Conservation (phyloP, 2,329 filamentous ascomycete genomes). For the Diaporthe longicolla region DNA sequence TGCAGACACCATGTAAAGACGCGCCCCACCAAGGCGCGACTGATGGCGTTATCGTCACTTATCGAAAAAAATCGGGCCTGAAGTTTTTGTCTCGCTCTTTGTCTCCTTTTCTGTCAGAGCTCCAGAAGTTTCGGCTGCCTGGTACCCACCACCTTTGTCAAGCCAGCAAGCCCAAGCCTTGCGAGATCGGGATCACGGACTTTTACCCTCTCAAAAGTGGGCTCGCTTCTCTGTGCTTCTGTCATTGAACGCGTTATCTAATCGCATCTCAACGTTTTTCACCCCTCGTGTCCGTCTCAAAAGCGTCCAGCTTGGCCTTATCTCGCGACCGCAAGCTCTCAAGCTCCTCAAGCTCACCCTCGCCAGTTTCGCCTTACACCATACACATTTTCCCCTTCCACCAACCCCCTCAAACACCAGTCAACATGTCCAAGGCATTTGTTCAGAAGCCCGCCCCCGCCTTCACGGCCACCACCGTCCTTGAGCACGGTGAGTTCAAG, state of each 20-base stretch:
- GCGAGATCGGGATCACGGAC: slow-evolving; percentile 31
- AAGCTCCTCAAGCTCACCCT: not conserved
- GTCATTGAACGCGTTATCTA: slow-evolving; percentile 33
- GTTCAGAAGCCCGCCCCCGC: slow-evolving; percentile 64
- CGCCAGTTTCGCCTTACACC: slow-evolving; percentile 1
- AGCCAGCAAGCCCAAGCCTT: not conserved
- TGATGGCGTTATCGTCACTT: slow-evolving; percentile 33
- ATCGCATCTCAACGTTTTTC: slow-evolving; percentile 37
- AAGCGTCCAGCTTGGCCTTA: slow-evolving; percentile 28
- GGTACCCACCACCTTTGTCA: slow-evolving; percentile 22
- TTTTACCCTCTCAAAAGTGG: slow-evolving; percentile 28
- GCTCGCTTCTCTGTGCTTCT: slow-evolving; percentile 34
- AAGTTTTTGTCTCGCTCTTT: slow-evolving; percentile 24
- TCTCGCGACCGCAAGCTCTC: slow-evolving; percentile 18
- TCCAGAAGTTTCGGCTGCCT: slow-evolving; percentile 23
- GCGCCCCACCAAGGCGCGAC: slow-evolving; percentile 27
- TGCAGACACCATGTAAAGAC: not conserved
- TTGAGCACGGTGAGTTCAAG: slow-evolving; percentile 63
- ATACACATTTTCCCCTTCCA: not conserved
- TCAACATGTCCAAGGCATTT: slow-evolving; percentile 59
- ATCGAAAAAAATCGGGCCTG: slow-evolving; percentile 13
- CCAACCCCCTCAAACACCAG: not conserved
- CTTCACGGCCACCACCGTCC: slow-evolving; percentile 65
- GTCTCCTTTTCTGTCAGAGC: slow-evolving; percentile 19
- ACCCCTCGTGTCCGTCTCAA: slow-evolving; percentile 31